Evolutionary conservation across 148 eudicot genomes (phyloP).

Genomic region (Cornus florida): DNA sequence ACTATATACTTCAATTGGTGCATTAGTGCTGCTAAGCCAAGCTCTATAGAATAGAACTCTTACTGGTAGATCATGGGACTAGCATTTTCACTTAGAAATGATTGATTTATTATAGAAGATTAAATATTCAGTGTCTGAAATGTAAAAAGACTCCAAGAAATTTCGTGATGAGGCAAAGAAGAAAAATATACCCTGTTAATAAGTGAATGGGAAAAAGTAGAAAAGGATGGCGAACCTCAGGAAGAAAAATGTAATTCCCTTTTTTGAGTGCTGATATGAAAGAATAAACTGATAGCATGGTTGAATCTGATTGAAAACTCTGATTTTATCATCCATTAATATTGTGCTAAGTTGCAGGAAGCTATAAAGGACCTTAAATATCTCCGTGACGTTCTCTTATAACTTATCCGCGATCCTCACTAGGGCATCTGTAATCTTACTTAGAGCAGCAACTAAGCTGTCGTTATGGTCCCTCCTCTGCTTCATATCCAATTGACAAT

Average conservation of each 20-base stretch:
- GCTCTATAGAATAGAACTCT: too few relatives aligned
- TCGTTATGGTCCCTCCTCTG: conserved; percentile 45
- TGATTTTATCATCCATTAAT: neutral
- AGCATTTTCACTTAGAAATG: too few relatives aligned
- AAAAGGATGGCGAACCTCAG: neutral
- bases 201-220: neutral
- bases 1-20: too few relatives aligned
- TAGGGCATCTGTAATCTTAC: conserved; percentile 51
- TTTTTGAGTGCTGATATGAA: too few relatives aligned
- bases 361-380: neutral
- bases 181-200: neutral
- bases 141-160: neutral
- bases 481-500: conserved; percentile 43
- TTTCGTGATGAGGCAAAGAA: neutral
- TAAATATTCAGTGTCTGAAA: too few relatives aligned
- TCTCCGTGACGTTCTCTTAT: conserved; percentile 3
- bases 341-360: neutral
- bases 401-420: conserved; percentile 57
- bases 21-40: neutral
- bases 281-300: neutral
- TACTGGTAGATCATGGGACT: too few relatives aligned
- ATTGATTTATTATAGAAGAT: too few relatives aligned
- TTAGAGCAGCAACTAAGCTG: conserved; percentile 46
- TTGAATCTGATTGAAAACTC: neutral
- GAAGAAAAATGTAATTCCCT: neutral